These are phyloP conservation scores for Mycena amicta DNA, from an alignment of 768 basidiomycete species.

Conservation along the genomic window DNA sequence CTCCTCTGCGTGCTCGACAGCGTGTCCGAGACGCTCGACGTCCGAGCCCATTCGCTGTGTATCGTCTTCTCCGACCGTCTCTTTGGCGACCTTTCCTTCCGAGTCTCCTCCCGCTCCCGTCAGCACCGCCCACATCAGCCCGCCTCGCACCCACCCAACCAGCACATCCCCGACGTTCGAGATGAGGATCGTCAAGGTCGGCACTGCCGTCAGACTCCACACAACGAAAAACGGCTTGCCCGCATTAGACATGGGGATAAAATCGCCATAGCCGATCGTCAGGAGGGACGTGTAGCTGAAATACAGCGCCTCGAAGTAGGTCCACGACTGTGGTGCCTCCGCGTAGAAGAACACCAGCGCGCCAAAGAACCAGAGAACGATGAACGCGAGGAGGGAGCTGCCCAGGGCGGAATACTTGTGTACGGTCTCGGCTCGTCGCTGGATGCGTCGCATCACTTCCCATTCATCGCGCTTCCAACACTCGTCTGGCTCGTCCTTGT, in stretches of 20 bases:
- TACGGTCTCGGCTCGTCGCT: slow-evolving; percentile 25
- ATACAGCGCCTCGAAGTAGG: slow-evolving; percentile 41
- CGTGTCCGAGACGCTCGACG: slow-evolving; percentile 31
- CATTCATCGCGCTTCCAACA: slow-evolving; percentile 39
- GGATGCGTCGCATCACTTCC: slow-evolving; percentile 40
- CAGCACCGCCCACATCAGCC: slow-evolving; percentile 33
- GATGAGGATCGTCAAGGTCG: slow-evolving; percentile 43
- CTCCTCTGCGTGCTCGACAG: slow-evolving; percentile 39
- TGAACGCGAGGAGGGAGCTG: slow-evolving; percentile 30
- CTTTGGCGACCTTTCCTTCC: not conserved
- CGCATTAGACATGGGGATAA: slow-evolving; percentile 35
- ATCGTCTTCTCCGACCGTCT: slow-evolving; percentile 6
- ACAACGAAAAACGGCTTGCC: slow-evolving; percentile 46
- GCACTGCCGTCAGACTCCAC: slow-evolving; percentile 44
- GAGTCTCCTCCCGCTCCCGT: slow-evolving; percentile 3
- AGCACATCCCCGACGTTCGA: slow-evolving; percentile 54
- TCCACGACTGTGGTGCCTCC: slow-evolving; percentile 34
- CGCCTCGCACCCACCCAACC: slow-evolving; percentile 35
- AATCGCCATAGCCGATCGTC: slow-evolving; percentile 46
- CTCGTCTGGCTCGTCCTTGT: slow-evolving; percentile 22
- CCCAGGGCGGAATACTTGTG: slow-evolving; percentile 33
- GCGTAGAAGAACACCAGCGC: slow-evolving; percentile 39
- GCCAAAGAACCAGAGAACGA: slow-evolving; percentile 39
- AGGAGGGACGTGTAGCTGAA: slow-evolving; percentile 41
- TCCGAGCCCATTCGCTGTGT: slow-evolving; percentile 28